These are phyloP conservation scores for Clohesyomyces aquaticus DNA, from an alignment of 495 filamentous ascomycete species.

Conservation along the genomic window DNA sequence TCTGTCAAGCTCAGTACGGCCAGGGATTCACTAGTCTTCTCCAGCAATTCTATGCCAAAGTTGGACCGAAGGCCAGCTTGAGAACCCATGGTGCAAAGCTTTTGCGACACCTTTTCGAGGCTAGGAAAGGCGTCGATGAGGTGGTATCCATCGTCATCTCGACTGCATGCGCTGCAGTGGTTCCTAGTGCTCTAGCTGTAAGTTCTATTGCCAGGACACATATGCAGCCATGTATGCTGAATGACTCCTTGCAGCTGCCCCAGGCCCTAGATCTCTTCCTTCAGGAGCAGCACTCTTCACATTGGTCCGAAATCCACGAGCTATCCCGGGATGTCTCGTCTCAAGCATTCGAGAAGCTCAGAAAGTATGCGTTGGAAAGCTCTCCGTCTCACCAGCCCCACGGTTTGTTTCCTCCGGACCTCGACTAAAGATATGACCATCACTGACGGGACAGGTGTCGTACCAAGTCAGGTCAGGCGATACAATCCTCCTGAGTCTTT, in stretches of 20 bases:
- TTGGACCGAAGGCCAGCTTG: slow-evolving; percentile 43
- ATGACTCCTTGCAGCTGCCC: not conserved
- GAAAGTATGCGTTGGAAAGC: not conserved
- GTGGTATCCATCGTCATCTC: not conserved
- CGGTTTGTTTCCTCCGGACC: not conserved
- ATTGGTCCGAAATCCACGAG: slow-evolving; percentile 4
- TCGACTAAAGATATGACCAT: not conserved
- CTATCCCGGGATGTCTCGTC: not conserved
- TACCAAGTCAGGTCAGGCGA: slow-evolving; percentile 4
- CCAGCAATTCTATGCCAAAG: not conserved
- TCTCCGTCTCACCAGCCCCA: slow-evolving; percentile 7
- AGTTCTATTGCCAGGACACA: not conserved
- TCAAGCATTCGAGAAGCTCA: not conserved
- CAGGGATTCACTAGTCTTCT: not conserved
- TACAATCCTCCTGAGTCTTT: not conserved
- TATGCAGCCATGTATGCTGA: not conserved
- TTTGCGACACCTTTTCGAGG: not conserved
- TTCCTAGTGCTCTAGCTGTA: not conserved
- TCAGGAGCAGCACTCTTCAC: not conserved
- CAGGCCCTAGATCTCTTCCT: slow-evolving; percentile 6
- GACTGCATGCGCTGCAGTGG: not conserved
- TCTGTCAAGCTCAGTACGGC: not conserved
- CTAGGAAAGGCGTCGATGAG: not conserved
- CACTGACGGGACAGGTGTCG: not conserved
- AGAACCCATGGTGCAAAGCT: not conserved